A percentile compares a stretch with the other conserved stretches of the same genome.
These are phyloP conservation scores for Cercis canadensis DNA, from an alignment of 306 rosid genomes.

Conservation along the genomic window DNA sequence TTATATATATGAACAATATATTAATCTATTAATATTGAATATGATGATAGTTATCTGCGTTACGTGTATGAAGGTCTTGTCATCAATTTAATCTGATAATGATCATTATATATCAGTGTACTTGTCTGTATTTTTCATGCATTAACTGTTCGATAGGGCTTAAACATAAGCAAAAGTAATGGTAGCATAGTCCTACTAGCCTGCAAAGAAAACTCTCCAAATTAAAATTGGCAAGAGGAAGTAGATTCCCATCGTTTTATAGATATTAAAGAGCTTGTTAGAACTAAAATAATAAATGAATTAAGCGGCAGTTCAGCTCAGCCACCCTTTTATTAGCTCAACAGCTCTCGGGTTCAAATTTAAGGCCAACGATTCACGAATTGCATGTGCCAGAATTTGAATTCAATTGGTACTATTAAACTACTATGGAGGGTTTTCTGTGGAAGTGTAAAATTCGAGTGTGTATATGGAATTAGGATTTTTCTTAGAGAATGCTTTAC, in stretches of 20 bases:
- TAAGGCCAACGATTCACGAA: no score
- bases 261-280: conserved; percentile 29
- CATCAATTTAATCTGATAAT: not conserved
- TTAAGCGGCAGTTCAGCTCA: conserved; percentile 18
- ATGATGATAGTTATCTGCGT: not conserved
- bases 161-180: conserved; percentile 27
- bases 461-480: no score
- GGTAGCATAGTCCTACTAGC: conserved; percentile 21
- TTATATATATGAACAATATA: not conserved
- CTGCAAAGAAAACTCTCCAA: conserved; percentile 31
- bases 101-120: not conserved
- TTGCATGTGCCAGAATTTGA: no score
- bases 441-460: no score
- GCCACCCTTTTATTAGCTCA: not conserved
- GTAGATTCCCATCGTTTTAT: conserved; percentile 46
- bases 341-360: no score
- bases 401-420: no score
- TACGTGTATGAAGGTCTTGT: not conserved
- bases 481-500: no score
- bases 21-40: not conserved
- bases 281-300: conserved; percentile 28
- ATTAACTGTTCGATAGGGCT: conserved; percentile 35
- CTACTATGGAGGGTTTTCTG: no score
- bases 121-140: conserved; percentile 28
- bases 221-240: conserved; percentile 36